Conservation (phyloP, 1,284 basidiomycete species). For the Fomitopsis pinicola region DNA sequence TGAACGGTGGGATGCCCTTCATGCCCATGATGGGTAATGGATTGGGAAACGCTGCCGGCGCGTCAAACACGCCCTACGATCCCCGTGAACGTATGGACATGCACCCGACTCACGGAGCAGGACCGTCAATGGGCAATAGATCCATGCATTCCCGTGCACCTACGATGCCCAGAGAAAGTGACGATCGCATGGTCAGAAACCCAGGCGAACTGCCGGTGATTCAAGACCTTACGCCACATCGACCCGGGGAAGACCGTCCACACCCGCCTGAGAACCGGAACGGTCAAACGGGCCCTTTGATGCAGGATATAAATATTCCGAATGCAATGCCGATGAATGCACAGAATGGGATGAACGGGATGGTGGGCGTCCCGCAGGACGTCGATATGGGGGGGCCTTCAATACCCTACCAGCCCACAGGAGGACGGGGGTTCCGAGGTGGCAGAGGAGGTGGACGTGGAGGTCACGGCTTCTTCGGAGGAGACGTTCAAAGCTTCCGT, state of each 20-base stretch:
- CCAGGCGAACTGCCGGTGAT: slow-evolving; percentile 74
- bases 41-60: slow-evolving; percentile 24
- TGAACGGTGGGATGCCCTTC: slow-evolving; percentile 56
- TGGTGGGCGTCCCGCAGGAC: slow-evolving; percentile 13
- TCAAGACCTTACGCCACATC: slow-evolving; percentile 69
- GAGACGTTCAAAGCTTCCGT: slow-evolving; percentile 61
- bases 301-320: not conserved
- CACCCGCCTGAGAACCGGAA: slow-evolving; percentile 1
- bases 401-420: slow-evolving; percentile 11
- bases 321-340: not conserved
- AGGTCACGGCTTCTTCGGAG: slow-evolving; percentile 48
- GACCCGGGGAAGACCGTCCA: slow-evolving; percentile 26
- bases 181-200: slow-evolving; percentile 35
- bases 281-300: not conserved
- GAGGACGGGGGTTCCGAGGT: slow-evolving; percentile 17
- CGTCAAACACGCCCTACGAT: slow-evolving; percentile 57
- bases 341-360: slow-evolving; percentile 1
- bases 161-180: slow-evolving; percentile 46
- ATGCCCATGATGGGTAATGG: slow-evolving; percentile 49
- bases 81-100: slow-evolving; percentile 79
- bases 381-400: slow-evolving; percentile 13
- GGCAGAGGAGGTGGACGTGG: slow-evolving; percentile 39
- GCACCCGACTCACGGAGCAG: slow-evolving; percentile 33
- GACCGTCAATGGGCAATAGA: slow-evolving; percentile 30
- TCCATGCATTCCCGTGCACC: slow-evolving; percentile 49